Evolutionary conservation across 2,329 filamentous ascomycete species (phyloP), one percentile per base, ranked within the genome.

Genomic region (Fulvia fulva): DNA sequence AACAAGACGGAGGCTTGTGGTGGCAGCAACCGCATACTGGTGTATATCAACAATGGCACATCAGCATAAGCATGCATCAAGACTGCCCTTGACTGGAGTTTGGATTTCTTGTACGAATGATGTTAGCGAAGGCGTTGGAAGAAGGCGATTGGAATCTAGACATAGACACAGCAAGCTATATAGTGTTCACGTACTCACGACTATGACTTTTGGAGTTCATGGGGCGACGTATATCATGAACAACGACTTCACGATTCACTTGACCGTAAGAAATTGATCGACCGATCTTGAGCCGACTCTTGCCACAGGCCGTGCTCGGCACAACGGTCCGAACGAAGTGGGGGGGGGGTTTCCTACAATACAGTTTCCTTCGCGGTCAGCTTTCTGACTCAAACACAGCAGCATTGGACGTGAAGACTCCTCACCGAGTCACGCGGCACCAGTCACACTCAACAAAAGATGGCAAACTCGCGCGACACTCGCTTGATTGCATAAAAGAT

Each of bases 1-100:
- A 71, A 71, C 57, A 58, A 52, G 49, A 68, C 63, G n/a, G 68
- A 71, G 64, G 64, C 65, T 26, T 71, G 69, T 63, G 69, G 69
- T 59, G 69, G 68, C 1, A 55, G 57, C 1, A 62, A 61, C 49
- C 56, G 61, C 19, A 61, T 70, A 16, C 49, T 68, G 47, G 64
- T 71, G 1, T 70, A 69, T 32, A 47, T 45, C 6, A 53, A 53
- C 23, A 53, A 43, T 44, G 51, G 23, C 19, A 53, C 51, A 8
- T 19, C 37, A n/a, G 37, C 37, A 41, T 41, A n/a, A 41, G 14
- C 16, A 41, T n/a, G 16, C 4, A 9, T 32, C n/a, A n/a, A n/a
- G n/a, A n/a, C n/a, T n/a, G n/a, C n/a, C n/a, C n/a, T n/a, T n/a
- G n/a, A n/a, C n/a, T n/a, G n/a, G n/a, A n/a, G n/a, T n/a, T n/a